Conservation (phyloP, 805 yeast genomes). For the Candida andamanensis region DNA sequence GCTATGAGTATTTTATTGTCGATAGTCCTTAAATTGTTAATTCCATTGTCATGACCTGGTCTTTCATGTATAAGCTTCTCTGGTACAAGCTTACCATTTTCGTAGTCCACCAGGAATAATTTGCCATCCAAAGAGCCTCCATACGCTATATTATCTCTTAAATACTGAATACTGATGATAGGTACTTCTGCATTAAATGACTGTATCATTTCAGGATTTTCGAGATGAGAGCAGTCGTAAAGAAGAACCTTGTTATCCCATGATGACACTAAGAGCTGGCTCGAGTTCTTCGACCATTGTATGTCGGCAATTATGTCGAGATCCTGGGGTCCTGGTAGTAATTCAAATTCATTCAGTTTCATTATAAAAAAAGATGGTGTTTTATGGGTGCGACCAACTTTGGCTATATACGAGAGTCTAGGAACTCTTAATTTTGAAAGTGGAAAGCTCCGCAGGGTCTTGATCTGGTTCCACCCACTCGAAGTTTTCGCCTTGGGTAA, state of each 20-base stretch:
- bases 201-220: background rate
- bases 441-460: slow-evolving; percentile 36
- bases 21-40: slow-evolving; percentile 26
- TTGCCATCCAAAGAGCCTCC: slow-evolving; percentile 53
- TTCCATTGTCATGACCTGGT: slow-evolving; percentile 23
- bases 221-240: slow-evolving; percentile 24
- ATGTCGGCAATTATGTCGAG: slow-evolving; percentile 42
- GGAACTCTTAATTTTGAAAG: too few species aligned
- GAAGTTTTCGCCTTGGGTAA: slow-evolving; percentile 29
- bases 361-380: too few species aligned
- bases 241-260: slow-evolving; percentile 54
- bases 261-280: slow-evolving; percentile 45
- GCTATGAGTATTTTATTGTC: slow-evolving; percentile 37
- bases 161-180: slow-evolving; percentile 24
- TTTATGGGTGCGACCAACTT: too few species aligned
- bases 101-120: slow-evolving; percentile 48
- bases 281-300: slow-evolving; percentile 28
- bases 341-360: slow-evolving; percentile 4
- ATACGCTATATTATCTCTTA: slow-evolving; percentile 27
- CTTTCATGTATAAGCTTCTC: too few species aligned
- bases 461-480: slow-evolving; percentile 45
- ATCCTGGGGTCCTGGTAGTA: slow-evolving; percentile 19
- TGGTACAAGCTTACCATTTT: slow-evolving; percentile 22
- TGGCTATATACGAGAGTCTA: too few species aligned
- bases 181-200: slow-evolving; percentile 14